Evolutionary conservation across 2,329 filamentous ascomycete species (phyloP).

Genomic region (Grosmannia clavigera): DNA sequence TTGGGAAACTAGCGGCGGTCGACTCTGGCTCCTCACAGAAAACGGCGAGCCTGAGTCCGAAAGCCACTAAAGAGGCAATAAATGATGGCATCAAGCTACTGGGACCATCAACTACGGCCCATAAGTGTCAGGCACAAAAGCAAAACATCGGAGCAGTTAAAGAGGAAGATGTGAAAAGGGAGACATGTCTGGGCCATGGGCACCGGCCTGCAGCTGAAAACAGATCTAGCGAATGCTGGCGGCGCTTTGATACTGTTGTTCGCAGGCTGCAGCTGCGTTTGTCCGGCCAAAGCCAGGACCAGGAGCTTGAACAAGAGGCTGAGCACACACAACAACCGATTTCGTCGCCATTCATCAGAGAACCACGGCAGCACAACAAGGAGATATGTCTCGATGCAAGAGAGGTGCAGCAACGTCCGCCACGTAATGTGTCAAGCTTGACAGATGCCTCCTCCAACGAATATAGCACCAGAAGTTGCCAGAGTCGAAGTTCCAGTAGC

Average conservation of each 20-base stretch:
- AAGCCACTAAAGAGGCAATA: background rate
- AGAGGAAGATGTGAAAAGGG: background rate
- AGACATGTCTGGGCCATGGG: no score
- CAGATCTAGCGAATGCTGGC: background rate
- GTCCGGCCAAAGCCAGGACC: background rate
- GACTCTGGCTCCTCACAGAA: background rate
- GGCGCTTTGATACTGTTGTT: conserved; percentile 8
- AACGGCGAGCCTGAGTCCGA: background rate
- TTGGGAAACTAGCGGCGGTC: conserved; percentile 3
- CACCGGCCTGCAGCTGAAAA: background rate
- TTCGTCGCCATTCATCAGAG: background rate
- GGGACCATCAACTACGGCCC: no score
- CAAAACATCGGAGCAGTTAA: background rate
- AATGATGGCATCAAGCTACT: background rate
- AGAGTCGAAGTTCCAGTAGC: background rate
- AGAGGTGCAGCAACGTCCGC: background rate
- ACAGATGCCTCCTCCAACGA: background rate
- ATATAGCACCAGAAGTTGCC: no score
- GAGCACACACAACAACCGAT: background rate
- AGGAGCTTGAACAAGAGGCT: background rate
- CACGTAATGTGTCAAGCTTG: background rate
- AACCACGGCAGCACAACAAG: background rate
- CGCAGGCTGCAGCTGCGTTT: conserved; percentile 7
- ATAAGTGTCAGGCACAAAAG: background rate
- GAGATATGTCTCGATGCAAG: background rate